A percentile compares a stretch with the other conserved stretches of the same genome.
These are phyloP conservation scores for Osmanthus fragrans DNA, from an alignment of 257 asterid species.

Conservation along the genomic window DNA sequence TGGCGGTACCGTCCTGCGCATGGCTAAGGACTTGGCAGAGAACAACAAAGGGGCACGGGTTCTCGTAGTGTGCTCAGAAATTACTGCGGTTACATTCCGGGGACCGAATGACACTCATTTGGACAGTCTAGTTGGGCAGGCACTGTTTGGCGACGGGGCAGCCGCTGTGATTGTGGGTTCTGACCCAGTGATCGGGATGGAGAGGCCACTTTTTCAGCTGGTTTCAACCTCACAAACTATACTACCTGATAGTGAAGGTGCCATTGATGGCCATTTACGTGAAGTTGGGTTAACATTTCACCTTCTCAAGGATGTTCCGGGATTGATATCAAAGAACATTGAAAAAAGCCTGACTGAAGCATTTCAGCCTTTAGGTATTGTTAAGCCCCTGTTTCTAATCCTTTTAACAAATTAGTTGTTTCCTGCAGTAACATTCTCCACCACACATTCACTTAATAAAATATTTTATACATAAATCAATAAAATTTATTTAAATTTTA, in stretches of 20 bases:
- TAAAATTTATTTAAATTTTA: too few relatives aligned
- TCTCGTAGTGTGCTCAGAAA: conserved; percentile 22
- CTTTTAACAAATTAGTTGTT: too few relatives aligned
- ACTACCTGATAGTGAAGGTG: conserved; percentile 8
- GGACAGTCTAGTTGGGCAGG: conserved; percentile 23
- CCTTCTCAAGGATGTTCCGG: conserved; percentile 9
- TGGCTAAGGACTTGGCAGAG: conserved; percentile 28
- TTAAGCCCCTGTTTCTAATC: too few relatives aligned
- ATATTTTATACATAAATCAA: too few relatives aligned
- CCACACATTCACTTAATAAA: too few relatives aligned
- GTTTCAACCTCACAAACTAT: conserved; percentile 17
- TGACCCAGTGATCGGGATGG: background rate
- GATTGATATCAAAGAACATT: conserved; percentile 19
- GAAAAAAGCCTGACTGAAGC: background rate
- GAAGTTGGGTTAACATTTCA: conserved; percentile 17
- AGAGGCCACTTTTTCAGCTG: conserved; percentile 21
- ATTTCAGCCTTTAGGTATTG: conserved; percentile 15
- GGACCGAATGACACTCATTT: conserved; percentile 13
- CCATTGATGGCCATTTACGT: background rate
- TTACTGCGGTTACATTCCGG: conserved; percentile 1
- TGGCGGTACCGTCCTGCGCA: conserved; percentile 17
- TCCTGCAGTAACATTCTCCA: too few relatives aligned
- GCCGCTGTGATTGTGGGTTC: conserved; percentile 22
- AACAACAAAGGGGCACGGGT: conserved; percentile 23
- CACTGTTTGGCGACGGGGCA: conserved; percentile 22